Conservation (phyloP, 257 asterid species). For the Scutellaria minor region DNA sequence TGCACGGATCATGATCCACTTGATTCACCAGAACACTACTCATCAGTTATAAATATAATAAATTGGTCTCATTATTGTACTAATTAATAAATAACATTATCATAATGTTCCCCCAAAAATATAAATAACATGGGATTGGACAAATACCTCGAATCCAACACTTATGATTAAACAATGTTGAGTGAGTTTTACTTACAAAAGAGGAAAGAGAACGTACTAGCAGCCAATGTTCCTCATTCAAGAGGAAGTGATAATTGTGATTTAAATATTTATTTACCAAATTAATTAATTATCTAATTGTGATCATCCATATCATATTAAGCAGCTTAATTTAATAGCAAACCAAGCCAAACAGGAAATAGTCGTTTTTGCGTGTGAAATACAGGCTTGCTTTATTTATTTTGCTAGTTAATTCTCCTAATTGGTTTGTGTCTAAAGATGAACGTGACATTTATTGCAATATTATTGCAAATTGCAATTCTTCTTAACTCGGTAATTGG, state of each 20-base stretch:
- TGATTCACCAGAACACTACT: no score
- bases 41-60: neutral
- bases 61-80: neutral
- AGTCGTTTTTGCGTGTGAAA: conserved; percentile 12
- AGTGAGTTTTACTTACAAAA: neutral
- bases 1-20: no score
- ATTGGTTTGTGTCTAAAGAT: neutral
- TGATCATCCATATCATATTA: neutral
- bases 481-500: neutral
- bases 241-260: neutral
- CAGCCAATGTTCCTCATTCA: neutral
- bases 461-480: neutral
- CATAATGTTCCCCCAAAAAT: neutral
- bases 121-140: no score
- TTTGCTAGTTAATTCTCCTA: neutral
- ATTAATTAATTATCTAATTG: neutral
- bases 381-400: neutral
- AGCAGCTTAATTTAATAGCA: neutral
- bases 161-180: neutral
- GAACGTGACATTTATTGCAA: neutral
- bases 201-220: neutral
- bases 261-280: neutral
- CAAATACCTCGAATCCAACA: neutral
- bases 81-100: neutral
- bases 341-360: neutral